Evolutionary conservation across 805 yeast genomes (phyloP), one percentile per base, ranked within the genome.

Genomic region (Yarrowia divulgata): DNA sequence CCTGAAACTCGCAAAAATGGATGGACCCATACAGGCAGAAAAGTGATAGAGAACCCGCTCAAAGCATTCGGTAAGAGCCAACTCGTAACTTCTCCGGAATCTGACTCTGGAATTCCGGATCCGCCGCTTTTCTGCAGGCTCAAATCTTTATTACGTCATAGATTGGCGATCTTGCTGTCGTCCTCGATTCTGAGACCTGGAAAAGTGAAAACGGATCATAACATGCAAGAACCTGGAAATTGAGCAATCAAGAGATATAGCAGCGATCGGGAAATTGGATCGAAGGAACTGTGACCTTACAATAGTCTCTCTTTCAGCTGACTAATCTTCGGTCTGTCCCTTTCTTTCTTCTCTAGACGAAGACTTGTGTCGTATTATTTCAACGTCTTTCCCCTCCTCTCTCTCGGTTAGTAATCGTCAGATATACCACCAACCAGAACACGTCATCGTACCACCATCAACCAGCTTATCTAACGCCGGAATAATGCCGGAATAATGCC

Each of bases 101-200:
- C 29, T 23, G 29, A 23, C 29, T 23, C 29, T 23, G 29, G 29
- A 23, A 23, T 23, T 23, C 29, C 29, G 29, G 29, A 23, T 23
- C 4, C 29, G 29, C n/a, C n/a, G n/a, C n/a, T 23, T 23, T 23
- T 23, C 46, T 43, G 46, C 46, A 43, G 46, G 7, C 46, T 8
- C 40, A 9, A 34, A 12, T 34, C 19, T 34, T 16, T 5, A n/a
- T 18, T n/a, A 50, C 57, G 57, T 50, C 57, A 50, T 50, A 50
- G 57, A 50, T 50, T 34, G 57, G 16, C 14, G 57, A 50, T 50
- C 57, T 48, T 48, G n/a, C 52, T 29, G 29, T 29, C 29, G 52
- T n/a, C 23, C 52, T 48, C 52, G 29, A 29, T 29, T 48, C 18
- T 48, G 37, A 50, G 37, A 48, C 29, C 35, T 29, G 16, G 39